These are phyloP conservation scores for Cordyceps cicadae DNA, from an alignment of 2,329 filamentous ascomycete species.

Conservation along the genomic window DNA sequence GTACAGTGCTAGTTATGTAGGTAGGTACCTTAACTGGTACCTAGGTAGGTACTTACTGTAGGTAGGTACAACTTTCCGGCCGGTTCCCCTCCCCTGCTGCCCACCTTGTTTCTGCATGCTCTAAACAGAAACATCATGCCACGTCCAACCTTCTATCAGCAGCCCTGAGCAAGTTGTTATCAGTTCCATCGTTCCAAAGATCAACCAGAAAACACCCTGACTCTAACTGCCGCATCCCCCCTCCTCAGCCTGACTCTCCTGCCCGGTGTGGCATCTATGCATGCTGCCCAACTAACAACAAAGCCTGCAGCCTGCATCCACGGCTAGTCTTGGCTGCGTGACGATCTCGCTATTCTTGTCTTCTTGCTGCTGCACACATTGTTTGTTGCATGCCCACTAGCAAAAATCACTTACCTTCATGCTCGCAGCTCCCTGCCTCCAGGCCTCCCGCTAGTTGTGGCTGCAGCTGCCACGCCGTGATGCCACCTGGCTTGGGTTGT, in stretches of 20 bases:
- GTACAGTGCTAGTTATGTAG: no score
- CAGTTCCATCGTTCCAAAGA: not conserved
- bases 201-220: not conserved
- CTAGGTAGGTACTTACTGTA: not conserved
- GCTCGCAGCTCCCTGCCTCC: not conserved
- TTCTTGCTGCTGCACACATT: not conserved
- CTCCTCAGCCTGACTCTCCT: not conserved
- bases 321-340: not conserved
- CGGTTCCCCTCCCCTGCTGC: no score
- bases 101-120: not conserved
- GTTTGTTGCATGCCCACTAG: conserved; percentile 3
- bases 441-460: not conserved
- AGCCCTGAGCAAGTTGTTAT: not conserved
- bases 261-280: conserved; percentile 9
- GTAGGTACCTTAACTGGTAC: not conserved
- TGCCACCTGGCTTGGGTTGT: conserved; percentile 1
- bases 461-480: conserved; percentile 7
- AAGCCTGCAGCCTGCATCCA: not conserved
- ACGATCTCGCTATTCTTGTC: conserved; percentile 1
- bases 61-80: no score
- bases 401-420: not conserved
- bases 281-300: conserved; percentile 7
- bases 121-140: not conserved
- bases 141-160: not conserved
- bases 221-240: not conserved